phyloP scores from a whole-genome alignment of 768 basidiomycete genomes.

The Tricholoma bakamatsutake region DNA sequence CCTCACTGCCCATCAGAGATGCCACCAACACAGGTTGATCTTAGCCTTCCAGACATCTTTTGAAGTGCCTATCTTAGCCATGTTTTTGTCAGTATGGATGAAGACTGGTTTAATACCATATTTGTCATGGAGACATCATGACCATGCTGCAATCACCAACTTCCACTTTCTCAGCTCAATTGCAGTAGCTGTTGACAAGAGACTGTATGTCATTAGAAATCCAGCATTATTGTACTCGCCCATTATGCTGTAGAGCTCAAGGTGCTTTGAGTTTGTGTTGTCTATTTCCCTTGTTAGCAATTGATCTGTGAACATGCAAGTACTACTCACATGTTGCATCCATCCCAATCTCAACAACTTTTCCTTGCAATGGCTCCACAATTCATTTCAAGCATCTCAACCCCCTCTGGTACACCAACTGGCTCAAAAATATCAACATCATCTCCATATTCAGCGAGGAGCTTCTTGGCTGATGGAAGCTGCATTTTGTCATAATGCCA shows the following conservation, averaged over 20 bases:
- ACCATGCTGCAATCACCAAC: not conserved
- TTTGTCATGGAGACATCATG: not conserved
- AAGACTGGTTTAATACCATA: not conserved
- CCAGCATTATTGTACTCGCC: not conserved
- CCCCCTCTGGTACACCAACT: slow-evolving; percentile 13
- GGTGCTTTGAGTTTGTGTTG: no score
- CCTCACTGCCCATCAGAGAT: not conserved
- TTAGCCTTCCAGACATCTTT: not conserved
- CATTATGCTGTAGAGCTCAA: not conserved
- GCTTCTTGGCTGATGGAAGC: slow-evolving; percentile 15
- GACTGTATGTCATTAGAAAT: not conserved
- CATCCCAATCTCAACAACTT: slow-evolving; percentile 4
- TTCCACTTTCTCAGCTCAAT: not conserved
- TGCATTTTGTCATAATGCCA: slow-evolving; percentile 19
- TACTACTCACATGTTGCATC: not conserved
- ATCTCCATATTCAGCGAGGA: slow-evolving; percentile 16
- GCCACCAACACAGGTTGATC: not conserved
- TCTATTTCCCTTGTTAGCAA: not conserved
- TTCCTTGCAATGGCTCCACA: not conserved
- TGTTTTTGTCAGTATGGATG: not conserved
- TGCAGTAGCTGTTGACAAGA: not conserved
- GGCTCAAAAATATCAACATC: slow-evolving; percentile 18
- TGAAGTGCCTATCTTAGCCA: not conserved
- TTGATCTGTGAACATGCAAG: not conserved
- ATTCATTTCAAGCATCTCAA: slow-evolving; percentile 13